phyloP scores from a whole-genome alignment of 306 rosid genomes.

The Clitoria ternatea region DNA sequence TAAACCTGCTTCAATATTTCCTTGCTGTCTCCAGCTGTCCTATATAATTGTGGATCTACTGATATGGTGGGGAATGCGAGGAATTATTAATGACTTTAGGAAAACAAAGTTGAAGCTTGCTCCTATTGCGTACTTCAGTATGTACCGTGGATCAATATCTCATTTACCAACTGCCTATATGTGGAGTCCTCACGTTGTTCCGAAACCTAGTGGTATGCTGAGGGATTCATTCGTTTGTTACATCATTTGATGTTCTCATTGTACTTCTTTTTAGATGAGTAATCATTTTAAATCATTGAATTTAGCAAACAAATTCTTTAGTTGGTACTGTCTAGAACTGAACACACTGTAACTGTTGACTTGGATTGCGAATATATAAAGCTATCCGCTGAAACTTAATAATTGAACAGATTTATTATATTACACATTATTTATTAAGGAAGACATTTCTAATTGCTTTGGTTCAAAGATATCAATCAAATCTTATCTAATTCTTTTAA shows the following conservation, averaged over 20 bases:
- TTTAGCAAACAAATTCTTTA: constrained; percentile 3
- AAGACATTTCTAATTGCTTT: neutral
- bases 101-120: constrained; percentile 76
- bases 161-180: constrained; percentile 93
- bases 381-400: constrained; percentile 7
- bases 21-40: constrained; percentile 62
- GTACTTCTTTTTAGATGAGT: neutral
- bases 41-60: constrained; percentile 85
- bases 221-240: constrained; percentile 4
- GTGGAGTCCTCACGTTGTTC: constrained; percentile 98
- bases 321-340: neutral
- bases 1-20: constrained; percentile 27
- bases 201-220: constrained; percentile 81
- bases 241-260: neutral
- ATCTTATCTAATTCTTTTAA: neutral
- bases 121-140: constrained; percentile 96
- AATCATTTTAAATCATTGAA: constrained; percentile 1
- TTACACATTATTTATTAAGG: neutral
- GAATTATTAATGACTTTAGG: constrained; percentile 82
- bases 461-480: neutral
- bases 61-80: constrained; percentile 96
- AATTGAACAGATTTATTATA: neutral
- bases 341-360: constrained; percentile 4
- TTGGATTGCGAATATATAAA: constrained; percentile 6
- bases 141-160: constrained; percentile 88